Percentiles rank a stretch among this genome's conserved stretches.
These are phyloP conservation scores for Ocimum tenuiflorum DNA, from an alignment of 257 asterid species.

Conservation along the genomic window DNA sequence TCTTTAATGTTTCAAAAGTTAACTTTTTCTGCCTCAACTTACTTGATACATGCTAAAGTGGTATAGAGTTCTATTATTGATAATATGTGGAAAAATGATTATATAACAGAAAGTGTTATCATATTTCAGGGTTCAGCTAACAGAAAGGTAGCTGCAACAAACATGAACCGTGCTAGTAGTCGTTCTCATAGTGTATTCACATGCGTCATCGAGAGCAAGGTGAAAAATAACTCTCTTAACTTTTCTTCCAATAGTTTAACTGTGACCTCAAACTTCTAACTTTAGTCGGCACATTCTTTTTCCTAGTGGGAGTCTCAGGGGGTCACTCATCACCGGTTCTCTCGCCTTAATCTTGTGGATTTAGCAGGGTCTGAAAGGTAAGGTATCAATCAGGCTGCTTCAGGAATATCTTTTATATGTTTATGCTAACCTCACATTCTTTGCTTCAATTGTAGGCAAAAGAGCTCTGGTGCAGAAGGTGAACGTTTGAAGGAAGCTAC, in stretches of 20 bases:
- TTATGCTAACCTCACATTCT: constrained; percentile 5
- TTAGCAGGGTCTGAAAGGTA: constrained; percentile 99
- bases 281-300: not conserved
- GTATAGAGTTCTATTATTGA: not conserved
- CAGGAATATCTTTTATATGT: not conserved
- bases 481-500: constrained; percentile 96
- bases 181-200: constrained; percentile 99
- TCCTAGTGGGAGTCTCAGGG: constrained; percentile 90
- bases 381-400: not conserved
- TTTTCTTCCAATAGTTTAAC: not conserved
- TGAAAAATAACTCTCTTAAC: constrained; percentile 19
- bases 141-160: constrained; percentile 96
- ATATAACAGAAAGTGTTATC: not conserved
- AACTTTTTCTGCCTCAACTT: not conserved
- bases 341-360: constrained; percentile 92
- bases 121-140: constrained; percentile 76
- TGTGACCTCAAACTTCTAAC: constrained; percentile 8
- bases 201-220: constrained; percentile 89
- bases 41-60: not conserved
- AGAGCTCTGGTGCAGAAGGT: constrained; percentile 99
- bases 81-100: not conserved
- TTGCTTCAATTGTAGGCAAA: constrained; percentile 54
- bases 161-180: constrained; percentile 97
- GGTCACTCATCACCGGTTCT: constrained; percentile 83
- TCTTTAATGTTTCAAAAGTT: not conserved